A percentile compares a stretch with the other conserved stretches of the same genome.
Conservation (phyloP, 495 filamentous ascomycete genomes). For the Xylaria sp. region DNA sequence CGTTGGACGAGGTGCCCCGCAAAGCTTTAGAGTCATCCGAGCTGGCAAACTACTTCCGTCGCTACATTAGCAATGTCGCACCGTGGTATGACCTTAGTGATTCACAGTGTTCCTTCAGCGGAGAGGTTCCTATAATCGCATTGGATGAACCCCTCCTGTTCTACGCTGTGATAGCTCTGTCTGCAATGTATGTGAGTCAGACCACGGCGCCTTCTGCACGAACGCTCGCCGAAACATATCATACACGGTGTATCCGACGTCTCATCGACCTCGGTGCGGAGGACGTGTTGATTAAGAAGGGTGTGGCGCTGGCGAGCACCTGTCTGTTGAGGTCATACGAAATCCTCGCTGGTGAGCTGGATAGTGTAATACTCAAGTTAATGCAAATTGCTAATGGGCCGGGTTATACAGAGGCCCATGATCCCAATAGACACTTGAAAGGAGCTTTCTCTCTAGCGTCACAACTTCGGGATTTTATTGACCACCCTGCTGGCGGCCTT, state of each 20-base stretch:
- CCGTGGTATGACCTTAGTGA: conserved; percentile 52
- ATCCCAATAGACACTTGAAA: conserved; percentile 33
- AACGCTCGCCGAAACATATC: conserved; percentile 26
- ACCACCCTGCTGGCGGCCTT: conserved; percentile 31
- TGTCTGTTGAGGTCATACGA: conserved; percentile 51
- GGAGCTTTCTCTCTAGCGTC: conserved; percentile 36
- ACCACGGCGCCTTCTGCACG: conserved; percentile 19
- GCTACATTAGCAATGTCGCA: conserved; percentile 43
- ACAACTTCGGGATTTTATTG: conserved; percentile 11
- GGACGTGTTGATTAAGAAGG: conserved; percentile 34
- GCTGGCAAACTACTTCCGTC: conserved; percentile 37
- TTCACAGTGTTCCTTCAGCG: conserved; percentile 37
- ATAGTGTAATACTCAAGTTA: neutral
- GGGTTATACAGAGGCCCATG: conserved; percentile 15
- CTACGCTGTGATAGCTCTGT: conserved; percentile 47
- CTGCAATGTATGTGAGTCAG: conserved; percentile 37
- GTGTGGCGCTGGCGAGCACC: conserved; percentile 43
- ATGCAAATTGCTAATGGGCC: neutral
- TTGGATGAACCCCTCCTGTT: conserved; percentile 44
- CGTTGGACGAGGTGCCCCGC: conserved; percentile 29
- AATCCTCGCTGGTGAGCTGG: conserved; percentile 38
- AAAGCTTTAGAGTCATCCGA: conserved; percentile 30
- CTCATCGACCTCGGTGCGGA: conserved; percentile 31
- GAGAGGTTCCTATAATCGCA: conserved; percentile 39
- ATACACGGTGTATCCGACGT: conserved; percentile 29